Evolutionary conservation across 2,329 filamentous ascomycete species (phyloP).

Genomic region (Trichoderma guizhouense): DNA sequence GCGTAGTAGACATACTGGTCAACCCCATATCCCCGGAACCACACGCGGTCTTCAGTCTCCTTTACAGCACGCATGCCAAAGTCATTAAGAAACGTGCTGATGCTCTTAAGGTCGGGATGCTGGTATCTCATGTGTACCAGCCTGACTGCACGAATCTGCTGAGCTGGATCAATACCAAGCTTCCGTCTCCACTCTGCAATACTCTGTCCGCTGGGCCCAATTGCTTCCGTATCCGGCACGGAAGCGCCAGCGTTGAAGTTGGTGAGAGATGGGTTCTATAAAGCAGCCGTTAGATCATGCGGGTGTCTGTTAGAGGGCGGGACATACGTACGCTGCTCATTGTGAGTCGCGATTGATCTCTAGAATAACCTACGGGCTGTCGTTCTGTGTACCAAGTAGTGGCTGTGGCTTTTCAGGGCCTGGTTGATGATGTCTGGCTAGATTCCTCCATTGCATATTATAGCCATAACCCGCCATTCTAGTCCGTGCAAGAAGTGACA

Average conservation of each 20-base stretch:
- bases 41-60: slow-evolving; percentile 8
- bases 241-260: neutral
- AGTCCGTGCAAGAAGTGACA: neutral
- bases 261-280: neutral
- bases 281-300: neutral
- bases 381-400: neutral
- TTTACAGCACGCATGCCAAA: slow-evolving; percentile 20
- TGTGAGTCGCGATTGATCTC: neutral
- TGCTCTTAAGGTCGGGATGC: slow-evolving; percentile 16
- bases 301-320: neutral
- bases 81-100: slow-evolving; percentile 9
- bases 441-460: neutral
- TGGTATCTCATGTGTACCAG: slow-evolving; percentile 21
- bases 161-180: neutral
- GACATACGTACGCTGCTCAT: neutral
- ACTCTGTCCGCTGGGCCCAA: neutral
- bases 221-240: slow-evolving; percentile 10
- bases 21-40: slow-evolving; percentile 17
- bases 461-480: neutral
- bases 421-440: neutral
- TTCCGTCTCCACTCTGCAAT: slow-evolving; percentile 5
- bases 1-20: slow-evolving; percentile 20
- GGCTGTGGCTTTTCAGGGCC: neutral
- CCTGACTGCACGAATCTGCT: slow-evolving; percentile 16
- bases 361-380: neutral